Percentiles rank a stretch among this genome's conserved stretches.
Evolutionary conservation across 2,329 filamentous ascomycete species (phyloP).

Genomic region (Macrophomina pseudophaseolina): DNA sequence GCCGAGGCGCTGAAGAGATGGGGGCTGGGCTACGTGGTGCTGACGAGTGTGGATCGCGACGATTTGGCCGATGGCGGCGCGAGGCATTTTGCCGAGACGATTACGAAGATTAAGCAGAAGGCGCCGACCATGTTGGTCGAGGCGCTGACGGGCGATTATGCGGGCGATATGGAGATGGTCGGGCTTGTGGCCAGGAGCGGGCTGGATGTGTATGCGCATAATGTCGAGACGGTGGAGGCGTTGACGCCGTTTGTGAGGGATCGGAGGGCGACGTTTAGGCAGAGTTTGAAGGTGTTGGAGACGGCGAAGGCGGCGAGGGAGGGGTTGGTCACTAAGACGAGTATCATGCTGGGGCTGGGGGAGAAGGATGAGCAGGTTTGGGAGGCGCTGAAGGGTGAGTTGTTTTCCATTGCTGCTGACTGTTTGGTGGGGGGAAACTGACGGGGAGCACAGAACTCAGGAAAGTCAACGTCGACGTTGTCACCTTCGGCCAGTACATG

Average conservation of each 20-base stretch:
- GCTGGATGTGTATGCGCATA: slow-evolving; percentile 95
- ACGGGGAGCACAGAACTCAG: slow-evolving; percentile 66
- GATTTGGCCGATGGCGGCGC: slow-evolving; percentile 90
- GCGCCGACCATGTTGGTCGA: slow-evolving; percentile 77
- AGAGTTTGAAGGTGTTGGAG: slow-evolving; percentile 79
- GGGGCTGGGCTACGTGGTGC: slow-evolving; percentile 94
- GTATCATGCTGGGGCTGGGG: slow-evolving; percentile 92
- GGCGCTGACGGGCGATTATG: slow-evolving; percentile 85
- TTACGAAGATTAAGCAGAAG: slow-evolving; percentile 84
- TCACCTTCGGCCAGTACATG: slow-evolving; percentile 99
- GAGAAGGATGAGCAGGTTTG: slow-evolving; percentile 88
- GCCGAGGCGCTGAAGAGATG: slow-evolving; percentile 90
- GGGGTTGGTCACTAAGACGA: slow-evolving; percentile 95
- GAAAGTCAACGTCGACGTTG: slow-evolving; percentile 82
- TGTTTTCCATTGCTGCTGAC: not conserved
- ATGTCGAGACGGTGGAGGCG: slow-evolving; percentile 91
- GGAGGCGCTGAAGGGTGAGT: slow-evolving; percentile 72
- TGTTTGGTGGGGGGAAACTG: not conserved
- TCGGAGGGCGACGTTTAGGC: slow-evolving; percentile 84
- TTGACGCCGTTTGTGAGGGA: slow-evolving; percentile 91
- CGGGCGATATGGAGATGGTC: slow-evolving; percentile 86
- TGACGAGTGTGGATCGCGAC: slow-evolving; percentile 93
- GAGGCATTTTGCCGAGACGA: slow-evolving; percentile 88
- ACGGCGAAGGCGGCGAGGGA: slow-evolving; percentile 79
- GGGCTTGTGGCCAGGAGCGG: slow-evolving; percentile 82